Evolutionary conservation across 345 rosid genomes (phyloP), one percentile per base, ranked within the genome.

Genomic region (Brassica juncea): DNA sequence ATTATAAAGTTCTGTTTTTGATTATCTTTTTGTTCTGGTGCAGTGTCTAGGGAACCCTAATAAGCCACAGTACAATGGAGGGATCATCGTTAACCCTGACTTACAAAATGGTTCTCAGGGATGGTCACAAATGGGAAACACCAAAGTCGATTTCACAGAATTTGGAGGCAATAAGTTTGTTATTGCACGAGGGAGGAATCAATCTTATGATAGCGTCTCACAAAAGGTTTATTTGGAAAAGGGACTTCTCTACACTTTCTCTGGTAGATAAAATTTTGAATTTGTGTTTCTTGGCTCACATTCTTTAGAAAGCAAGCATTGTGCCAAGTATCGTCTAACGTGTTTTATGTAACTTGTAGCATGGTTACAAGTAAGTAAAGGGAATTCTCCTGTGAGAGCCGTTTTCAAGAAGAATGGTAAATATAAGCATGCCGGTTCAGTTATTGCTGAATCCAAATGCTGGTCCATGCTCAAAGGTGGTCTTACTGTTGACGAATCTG

Each of bases 381-480:
- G 87, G 73, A 65, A 32, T 8, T 71, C 74, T 63, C 49, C 69
- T 0, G 88, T 90, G 14, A 49, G 12, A 2, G 96, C 92, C 0
- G 16, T 86, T 35, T 84, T 94, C 76, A 90, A 85, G 82, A 84
- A 82, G 54, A 81, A 64, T 4, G 70, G 54, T 8, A 89, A 86
- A 7, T 75, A 69, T 54, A 79, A 27, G 44, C 19, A 39, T 63
- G 94, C 88, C 10, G 97, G 94, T 57, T 82, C 82, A 0, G 73
- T 81, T 76, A 52, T 83, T 14, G 98, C 92, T 57, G 60, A 84
- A 80, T 70, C 98, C 1, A 81, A 77, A 1, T 94, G 98, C 39
- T 94, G 98, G 98, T 88, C 96, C 64, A 92, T 94, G 93, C 88
- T 94, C 49, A 94, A 94, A 76, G 97, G 97, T 60, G 96, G 98